Base-by-base conservation (phyloP, 2,329 filamentous ascomycete species). In the Aspergillus transmontanensis region DNA sequence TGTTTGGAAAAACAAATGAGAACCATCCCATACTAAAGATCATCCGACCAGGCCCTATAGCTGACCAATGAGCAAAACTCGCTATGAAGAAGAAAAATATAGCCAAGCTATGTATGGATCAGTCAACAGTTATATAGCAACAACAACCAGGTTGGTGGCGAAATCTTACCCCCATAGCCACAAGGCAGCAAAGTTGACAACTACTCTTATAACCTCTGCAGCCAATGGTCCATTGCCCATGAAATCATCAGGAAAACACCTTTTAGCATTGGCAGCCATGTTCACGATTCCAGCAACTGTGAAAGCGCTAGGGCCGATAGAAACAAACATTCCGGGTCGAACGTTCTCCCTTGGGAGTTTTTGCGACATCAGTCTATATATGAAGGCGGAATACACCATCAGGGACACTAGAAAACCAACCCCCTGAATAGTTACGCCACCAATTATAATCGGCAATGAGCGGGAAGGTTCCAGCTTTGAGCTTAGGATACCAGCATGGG, bases 301-400 rank as follows among this genome's bases (percentile, higher is more conserved):
- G 73, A 90, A 90, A 2, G 87, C 91, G 57, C 86, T 88, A 0
- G 92, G 92, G 39, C 92, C 92, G 32, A 95, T 90, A 1, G 87
- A 90, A 64, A 95, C 92, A 74, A 95, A 95, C 88, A 96, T 93
- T 71, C 90, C 92, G 0, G 92, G 92, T 12, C 92, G 86, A 23
- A 92, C 84, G 48, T 85, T 88, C 72, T 94, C 92, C 60, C 86
- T 84, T 0, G 92, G 92, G 0, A 96, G 82, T 71, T 95, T 95
- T 72, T 94, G 90, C 0, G 92, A 94, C 92, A 95, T 95, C 32
- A 96, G 84, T 34, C 92, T 87, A 74, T 95, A 95, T 57, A 96
- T 86, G 73, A 94, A 95, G 57, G 92, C 90, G 1, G 90, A 87
- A 66, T 93, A 93, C 30, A 96, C 91, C 89, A 94, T 94, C 63